Base-by-base conservation (phyloP, 768 basidiomycete genomes). In the Podaxis sp. region DNA sequence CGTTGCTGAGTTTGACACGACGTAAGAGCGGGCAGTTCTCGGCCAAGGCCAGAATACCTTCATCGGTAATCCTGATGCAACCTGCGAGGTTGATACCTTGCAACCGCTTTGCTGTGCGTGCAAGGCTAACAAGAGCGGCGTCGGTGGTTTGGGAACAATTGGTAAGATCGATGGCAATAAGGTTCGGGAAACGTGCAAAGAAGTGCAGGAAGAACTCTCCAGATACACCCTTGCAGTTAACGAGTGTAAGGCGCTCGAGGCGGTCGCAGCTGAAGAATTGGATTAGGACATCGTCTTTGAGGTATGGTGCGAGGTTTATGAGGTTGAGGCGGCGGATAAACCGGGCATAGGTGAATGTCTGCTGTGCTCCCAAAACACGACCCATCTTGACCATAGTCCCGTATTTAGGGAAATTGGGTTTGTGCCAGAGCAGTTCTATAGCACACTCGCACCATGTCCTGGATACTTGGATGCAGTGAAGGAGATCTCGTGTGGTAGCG, bases 371-470 rank as follows among this genome's bases (percentile, higher is more conserved):
- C 66, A 99, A 79, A 54, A 95, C 80, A 61, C 81, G 78, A 69
- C 92, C 84, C 85, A 98, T 89, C 75, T 88, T 87, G 71, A 87
- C 81, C 58, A 97, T 84, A 40, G 90, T 88, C 59, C 82, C 76
- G 61, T 86, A 80, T 62, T 85, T 85, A 26, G 86, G 78, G 71
- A 99, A 87, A 58, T 81, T 80, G 20, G 96, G 96, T 69, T 92
- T 90, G 74, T 95, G 90, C 96, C 96, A 99, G 24, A 99, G 82
- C 22, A 98, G 83, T 74, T 98, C 93, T 48, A 96, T 95, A 33
- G 94, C 88, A 75, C 95, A 97, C 72, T 96, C 90, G 81, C 95
- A 98, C 95, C 96, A 99, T 28, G 87, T 83, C 62, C 93, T 87
- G 20, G 88, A 95, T 28, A 98, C 95, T 61, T 89, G 86, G 64